Percentiles rank a stretch among this genome's conserved stretches.
phyloP scores from a whole-genome alignment of 1,284 basidiomycete genomes.

The Porogramme epimiltina region DNA sequence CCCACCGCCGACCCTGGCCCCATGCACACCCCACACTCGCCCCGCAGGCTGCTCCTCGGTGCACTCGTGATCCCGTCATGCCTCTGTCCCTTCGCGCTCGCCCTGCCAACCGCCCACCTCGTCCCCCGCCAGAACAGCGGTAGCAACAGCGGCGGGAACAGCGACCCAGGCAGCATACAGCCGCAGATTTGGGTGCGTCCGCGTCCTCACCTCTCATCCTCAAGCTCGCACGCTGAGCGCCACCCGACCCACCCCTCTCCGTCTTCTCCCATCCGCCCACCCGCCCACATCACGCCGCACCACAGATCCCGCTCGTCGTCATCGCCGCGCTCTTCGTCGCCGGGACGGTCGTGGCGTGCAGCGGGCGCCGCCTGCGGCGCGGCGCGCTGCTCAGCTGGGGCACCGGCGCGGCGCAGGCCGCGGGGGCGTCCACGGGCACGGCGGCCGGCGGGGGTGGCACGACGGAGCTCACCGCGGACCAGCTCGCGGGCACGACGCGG shows the following conservation, averaged over 20 bases:
- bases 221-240: background rate
- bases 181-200: conserved; percentile 3
- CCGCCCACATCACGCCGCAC: background rate
- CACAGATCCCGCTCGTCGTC: conserved; percentile 32
- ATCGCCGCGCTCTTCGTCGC: conserved; percentile 26
- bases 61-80: conserved; percentile 6
- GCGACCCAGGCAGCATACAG: background rate
- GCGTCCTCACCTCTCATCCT: background rate
- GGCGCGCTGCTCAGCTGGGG: conserved; percentile 17
- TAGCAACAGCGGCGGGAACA: background rate
- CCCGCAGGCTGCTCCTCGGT: conserved; percentile 6
- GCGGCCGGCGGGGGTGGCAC: conserved; percentile 10
- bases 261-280: background rate
- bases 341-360: conserved; percentile 19
- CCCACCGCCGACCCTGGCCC: background rate
- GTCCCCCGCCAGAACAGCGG: background rate
- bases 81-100: background rate
- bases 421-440: conserved; percentile 18
- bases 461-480: conserved; percentile 37
- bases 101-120: background rate
- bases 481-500: conserved; percentile 21
- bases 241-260: background rate
- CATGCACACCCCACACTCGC: background rate
- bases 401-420: conserved; percentile 20
- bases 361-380: conserved; percentile 16